These are phyloP conservation scores for Lactarius tabidus DNA, from an alignment of 768 basidiomycete genomes.

Conservation along the genomic window DNA sequence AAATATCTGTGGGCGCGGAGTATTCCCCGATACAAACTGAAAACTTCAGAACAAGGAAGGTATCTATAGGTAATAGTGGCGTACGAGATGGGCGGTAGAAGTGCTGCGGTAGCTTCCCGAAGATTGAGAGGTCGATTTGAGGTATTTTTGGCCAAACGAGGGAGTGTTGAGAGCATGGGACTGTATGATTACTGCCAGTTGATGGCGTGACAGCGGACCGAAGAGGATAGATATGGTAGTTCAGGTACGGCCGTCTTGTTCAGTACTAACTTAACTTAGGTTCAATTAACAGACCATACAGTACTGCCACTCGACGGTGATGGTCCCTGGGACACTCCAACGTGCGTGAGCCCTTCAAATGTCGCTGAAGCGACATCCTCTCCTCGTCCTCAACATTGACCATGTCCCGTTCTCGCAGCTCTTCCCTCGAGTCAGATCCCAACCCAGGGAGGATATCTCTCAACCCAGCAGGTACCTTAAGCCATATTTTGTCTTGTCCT, in stretches of 20 bases:
- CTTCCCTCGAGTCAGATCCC: background rate
- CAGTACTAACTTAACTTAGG: no score
- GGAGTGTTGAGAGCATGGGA: slow-evolving; percentile 12
- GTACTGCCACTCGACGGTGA: background rate
- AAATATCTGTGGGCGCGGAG: slow-evolving; percentile 41
- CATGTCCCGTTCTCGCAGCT: background rate
- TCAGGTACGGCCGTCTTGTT: no score
- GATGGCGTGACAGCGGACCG: no score
- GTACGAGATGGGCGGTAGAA: slow-evolving; percentile 43
- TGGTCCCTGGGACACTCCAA: background rate
- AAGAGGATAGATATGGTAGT: no score
- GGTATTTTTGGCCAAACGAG: slow-evolving; percentile 30
- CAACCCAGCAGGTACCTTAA: background rate
- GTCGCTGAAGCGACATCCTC: background rate
- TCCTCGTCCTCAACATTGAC: background rate
- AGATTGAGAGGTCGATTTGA: slow-evolving; percentile 32
- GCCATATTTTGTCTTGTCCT: background rate
- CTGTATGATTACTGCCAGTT: no score
- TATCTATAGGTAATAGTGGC: background rate
- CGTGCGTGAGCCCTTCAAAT: background rate
- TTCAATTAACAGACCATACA: background rate
- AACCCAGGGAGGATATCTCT: background rate
- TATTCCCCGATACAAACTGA: slow-evolving; percentile 42
- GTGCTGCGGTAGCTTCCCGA: slow-evolving; percentile 34
- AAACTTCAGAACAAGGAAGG: background rate